These are phyloP conservation scores for Auriculariales sp. DNA, from an alignment of 768 basidiomycete species.

Conservation along the genomic window DNA sequence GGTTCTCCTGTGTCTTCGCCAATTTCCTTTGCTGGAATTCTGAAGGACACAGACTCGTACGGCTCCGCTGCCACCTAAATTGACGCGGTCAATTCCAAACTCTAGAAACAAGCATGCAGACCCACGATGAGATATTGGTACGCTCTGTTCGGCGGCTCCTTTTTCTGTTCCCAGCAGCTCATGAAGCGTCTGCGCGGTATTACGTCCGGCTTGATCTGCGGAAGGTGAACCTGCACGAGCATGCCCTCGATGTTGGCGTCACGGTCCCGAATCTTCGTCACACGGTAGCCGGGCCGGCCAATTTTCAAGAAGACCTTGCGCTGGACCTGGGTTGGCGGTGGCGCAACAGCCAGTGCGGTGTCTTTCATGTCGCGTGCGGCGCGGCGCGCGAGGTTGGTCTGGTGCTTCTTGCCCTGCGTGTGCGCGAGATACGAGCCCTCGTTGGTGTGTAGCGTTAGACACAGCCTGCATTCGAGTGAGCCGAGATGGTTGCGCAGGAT, in stretches of 20 bases:
- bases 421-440: conserved; percentile 98
- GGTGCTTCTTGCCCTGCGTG: conserved; percentile 98
- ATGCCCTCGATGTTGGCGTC: conserved; percentile 89
- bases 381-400: conserved; percentile 92
- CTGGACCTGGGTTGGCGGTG: conserved; percentile 52
- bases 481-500: conserved; percentile 98
- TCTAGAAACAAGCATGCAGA: neutral
- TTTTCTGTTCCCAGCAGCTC: conserved; percentile 95
- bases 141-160: conserved; percentile 87
- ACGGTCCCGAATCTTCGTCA: conserved; percentile 89
- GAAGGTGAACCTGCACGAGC: conserved; percentile 93
- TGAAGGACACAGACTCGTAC: conserved; percentile 98
- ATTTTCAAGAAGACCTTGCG: conserved; percentile 96
- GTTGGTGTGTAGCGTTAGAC: conserved; percentile 96
- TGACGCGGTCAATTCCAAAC: neutral
- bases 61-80: conserved; percentile 93
- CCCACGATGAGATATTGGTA: conserved; percentile 92
- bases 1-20: conserved; percentile 77
- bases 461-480: conserved; percentile 94
- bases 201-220: conserved; percentile 81
- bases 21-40: conserved; percentile 92
- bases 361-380: conserved; percentile 97
- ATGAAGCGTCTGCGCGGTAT: conserved; percentile 82
- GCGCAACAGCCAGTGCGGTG: conserved; percentile 77
- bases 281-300: conserved; percentile 86